These are phyloP conservation scores for Boletellus emodensis DNA, from an alignment of 768 basidiomycete species.

Conservation along the genomic window DNA sequence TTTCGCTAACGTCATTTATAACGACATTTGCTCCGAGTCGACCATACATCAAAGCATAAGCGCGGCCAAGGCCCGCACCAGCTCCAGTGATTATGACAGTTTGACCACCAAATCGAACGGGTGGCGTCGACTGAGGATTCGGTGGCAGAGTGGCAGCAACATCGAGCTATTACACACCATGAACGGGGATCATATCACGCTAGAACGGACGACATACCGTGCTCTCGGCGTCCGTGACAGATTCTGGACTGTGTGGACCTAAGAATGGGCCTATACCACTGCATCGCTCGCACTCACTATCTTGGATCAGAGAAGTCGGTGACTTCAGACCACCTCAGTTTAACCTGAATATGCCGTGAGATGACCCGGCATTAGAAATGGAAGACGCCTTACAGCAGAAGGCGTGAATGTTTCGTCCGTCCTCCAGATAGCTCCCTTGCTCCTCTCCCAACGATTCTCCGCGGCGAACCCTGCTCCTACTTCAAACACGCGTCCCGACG, in stretches of 20 bases:
- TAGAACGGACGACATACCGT: constrained; percentile 34
- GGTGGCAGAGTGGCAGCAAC: constrained; percentile 56
- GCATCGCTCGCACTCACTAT: constrained; percentile 46
- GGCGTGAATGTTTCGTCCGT: constrained; percentile 90
- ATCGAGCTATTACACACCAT: constrained; percentile 47
- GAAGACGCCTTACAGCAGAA: constrained; percentile 63
- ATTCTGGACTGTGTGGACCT: constrained; percentile 49
- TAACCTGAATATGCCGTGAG: constrained; percentile 48
- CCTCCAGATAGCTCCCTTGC: constrained; percentile 83
- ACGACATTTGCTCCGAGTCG: constrained; percentile 95
- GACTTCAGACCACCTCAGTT: constrained; percentile 77
- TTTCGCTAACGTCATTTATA: constrained; percentile 90
- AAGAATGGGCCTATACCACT: constrained; percentile 5
- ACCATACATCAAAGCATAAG: constrained; percentile 88
- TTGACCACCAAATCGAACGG: constrained; percentile 81
- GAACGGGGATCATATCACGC: not conserved
- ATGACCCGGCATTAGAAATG: not conserved
- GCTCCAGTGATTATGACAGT: constrained; percentile 94
- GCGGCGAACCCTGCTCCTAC: constrained; percentile 90
- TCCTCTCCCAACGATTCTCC: constrained; percentile 91
- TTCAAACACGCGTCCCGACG: constrained; percentile 82
- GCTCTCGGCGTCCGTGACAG: constrained; percentile 59
- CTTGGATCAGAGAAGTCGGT: constrained; percentile 71
- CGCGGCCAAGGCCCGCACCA: constrained; percentile 89
- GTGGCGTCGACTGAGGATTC: constrained; percentile 65